phyloP scores from a whole-genome alignment of 2,329 filamentous ascomycete species.

The Cladophialophora yegresii region DNA sequence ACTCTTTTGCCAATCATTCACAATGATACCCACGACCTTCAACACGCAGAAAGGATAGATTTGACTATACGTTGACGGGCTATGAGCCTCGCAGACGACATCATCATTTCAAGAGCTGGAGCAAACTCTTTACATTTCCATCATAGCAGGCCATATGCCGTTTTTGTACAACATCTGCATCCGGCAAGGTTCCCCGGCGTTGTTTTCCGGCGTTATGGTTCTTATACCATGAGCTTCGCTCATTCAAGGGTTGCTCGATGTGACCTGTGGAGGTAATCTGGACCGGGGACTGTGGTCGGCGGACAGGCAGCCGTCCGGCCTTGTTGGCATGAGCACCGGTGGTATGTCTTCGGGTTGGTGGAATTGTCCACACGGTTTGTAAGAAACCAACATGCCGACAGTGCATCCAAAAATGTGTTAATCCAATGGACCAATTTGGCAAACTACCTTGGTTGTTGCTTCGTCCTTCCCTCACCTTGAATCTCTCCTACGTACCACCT shows the following conservation, averaged over 20 bases:
- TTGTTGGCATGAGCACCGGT: background rate
- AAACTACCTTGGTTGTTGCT: background rate
- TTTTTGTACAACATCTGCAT: slow-evolving; percentile 16
- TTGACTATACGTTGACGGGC: background rate
- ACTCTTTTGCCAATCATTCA: slow-evolving; percentile 11
- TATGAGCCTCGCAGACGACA: background rate
- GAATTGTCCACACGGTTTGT: background rate
- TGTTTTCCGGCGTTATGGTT: slow-evolving; percentile 8
- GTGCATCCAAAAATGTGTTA: background rate
- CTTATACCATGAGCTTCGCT: background rate
- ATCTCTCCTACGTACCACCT: background rate
- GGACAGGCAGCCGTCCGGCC: background rate
- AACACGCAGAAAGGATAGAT: slow-evolving; percentile 8
- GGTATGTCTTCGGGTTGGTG: background rate
- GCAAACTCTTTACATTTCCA: background rate
- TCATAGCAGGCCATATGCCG: slow-evolving; percentile 5
- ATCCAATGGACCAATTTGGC: background rate
- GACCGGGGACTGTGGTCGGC: background rate
- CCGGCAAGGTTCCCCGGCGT: slow-evolving; percentile 9
- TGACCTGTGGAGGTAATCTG: background rate
- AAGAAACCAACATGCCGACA: background rate
- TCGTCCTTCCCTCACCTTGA: background rate
- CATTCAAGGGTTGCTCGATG: background rate
- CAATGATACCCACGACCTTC: slow-evolving; percentile 26
- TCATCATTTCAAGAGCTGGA: slow-evolving; percentile 2